Conservation (phyloP, 164 flowering plant genomes). For the Chimonanthus salicifolius region DNA sequence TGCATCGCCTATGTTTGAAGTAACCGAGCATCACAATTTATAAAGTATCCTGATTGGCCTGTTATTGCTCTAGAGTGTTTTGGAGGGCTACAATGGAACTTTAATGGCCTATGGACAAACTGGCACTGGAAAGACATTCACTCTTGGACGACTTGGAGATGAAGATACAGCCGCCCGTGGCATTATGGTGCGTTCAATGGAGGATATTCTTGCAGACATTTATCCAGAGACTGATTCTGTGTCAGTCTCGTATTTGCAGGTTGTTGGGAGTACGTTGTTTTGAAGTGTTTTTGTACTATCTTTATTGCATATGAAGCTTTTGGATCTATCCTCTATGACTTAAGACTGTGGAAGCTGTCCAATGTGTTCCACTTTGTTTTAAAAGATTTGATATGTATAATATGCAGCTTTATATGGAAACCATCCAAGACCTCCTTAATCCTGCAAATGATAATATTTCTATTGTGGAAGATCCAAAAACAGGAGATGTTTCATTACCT, state of each 20-base stretch:
- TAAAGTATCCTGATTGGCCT: not conserved
- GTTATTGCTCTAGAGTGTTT: constrained; percentile 64
- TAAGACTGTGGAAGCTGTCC: not conserved
- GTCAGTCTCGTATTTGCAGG: constrained; percentile 90
- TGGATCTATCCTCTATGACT: not conserved
- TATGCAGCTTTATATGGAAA: constrained; percentile 95
- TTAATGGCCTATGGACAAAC: constrained; percentile 99
- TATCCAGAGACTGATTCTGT: constrained; percentile 74
- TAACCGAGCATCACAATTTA: too few species aligned
- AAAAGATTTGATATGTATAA: not conserved
- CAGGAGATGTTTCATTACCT: constrained; percentile 92
- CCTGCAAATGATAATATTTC: constrained; percentile 81
- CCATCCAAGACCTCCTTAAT: constrained; percentile 91
- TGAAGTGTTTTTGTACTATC: not conserved
- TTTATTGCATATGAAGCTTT: not conserved
- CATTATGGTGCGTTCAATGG: constrained; percentile 97
- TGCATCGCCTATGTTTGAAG: too few species aligned
- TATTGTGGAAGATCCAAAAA: constrained; percentile 88
- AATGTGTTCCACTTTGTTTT: not conserved
- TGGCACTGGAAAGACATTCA: constrained; percentile 94
- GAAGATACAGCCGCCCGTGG: constrained; percentile 92
- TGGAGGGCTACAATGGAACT: constrained; percentile 97
- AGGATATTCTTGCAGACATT: constrained; percentile 71
- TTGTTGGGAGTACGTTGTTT: constrained; percentile 16
- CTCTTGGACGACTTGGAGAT: constrained; percentile 93